Conservation (phyloP, 208 protist genomes). For the Phytomonas sp. region DNA sequence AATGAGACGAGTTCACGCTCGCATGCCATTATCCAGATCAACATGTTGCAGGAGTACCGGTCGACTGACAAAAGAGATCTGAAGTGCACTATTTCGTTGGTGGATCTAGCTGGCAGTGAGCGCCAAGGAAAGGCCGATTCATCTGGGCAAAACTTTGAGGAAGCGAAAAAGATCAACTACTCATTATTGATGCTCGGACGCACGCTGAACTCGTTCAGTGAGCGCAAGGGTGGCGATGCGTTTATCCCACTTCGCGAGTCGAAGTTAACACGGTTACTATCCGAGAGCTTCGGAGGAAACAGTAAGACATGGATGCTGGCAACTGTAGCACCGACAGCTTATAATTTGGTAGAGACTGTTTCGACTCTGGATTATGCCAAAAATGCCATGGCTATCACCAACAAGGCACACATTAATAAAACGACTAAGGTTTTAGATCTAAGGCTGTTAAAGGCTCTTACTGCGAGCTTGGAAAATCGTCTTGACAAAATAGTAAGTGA, state of each 20-base stretch:
- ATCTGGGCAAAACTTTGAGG: constrained; percentile 67
- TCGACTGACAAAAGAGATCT: constrained; percentile 34
- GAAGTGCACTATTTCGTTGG: constrained; percentile 62
- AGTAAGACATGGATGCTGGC: constrained; percentile 92
- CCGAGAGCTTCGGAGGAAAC: constrained; percentile 89
- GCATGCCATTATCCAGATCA: constrained; percentile 84
- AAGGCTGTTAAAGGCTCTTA: constrained; percentile 53
- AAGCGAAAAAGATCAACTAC: constrained; percentile 88
- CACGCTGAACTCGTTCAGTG: constrained; percentile 78
- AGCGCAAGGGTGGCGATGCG: constrained; percentile 43
- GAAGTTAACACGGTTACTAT: constrained; percentile 84
- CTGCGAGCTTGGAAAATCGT: constrained; percentile 34
- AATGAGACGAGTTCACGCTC: constrained; percentile 87
- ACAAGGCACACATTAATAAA: constrained; percentile 61
- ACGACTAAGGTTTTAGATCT: constrained; percentile 49
- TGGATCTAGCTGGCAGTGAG: constrained; percentile 80
- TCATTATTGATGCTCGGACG: constrained; percentile 81
- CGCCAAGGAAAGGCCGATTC: constrained; percentile 79
- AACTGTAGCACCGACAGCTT: constrained; percentile 65
- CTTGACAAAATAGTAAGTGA: constrained; percentile 23
- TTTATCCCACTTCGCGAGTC: constrained; percentile 83
- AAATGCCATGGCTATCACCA: constrained; percentile 75
- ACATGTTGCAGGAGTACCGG: constrained; percentile 50
- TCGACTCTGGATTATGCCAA: constrained; percentile 72
- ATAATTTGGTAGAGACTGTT: constrained; percentile 57